Base-by-base conservation (phyloP, 805 yeast genomes). In the Monosporozyma unispora region DNA sequence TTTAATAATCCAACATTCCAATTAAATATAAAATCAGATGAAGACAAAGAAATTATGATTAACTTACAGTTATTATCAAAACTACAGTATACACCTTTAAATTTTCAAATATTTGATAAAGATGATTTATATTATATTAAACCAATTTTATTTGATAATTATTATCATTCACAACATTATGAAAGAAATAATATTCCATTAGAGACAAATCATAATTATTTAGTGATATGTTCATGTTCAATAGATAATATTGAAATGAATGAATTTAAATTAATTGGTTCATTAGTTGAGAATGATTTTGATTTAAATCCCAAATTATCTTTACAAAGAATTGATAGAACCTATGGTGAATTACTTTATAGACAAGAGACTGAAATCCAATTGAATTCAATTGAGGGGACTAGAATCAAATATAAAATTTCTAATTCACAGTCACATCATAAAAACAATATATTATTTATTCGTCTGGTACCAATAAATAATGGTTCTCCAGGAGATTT, bases 1-100 rank as follows among this genome's bases (percentile, higher is more conserved):
- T 60, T 48, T 44, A 49, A 47, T 49, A 60, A 60, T 40, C 64
- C 66, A 3, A 56, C 64, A 7, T 59, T 58, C 44, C 39, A 51
- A 41, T 28, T 62, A 23, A 46, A 52, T 11, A 27, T 59, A 22
- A 22, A 14, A 1, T 48, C 54, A 21, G 21, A 38, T 16, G 16
- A 11, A 1, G 12, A 50, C 1, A 43, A 45, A 22, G 56, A 58
- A 14, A 42, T 50, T 1, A 28, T 56, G 19, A 23, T 56, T 16
- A 52, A 57, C 38, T 23, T 63, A 10, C 56, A 57, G 33, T 11
- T 59, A 6, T 31, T 56, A 2, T 56, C 63, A 9, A 46, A 46
- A 8, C 21, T 38, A 18, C 19, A 42, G 2, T 33, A 45, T 4
- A 57, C 52, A 18, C 19, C 48, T 28, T 40, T 63, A 3, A 62